phyloP scores from a whole-genome alignment of 305 asterid species.

The Fraxinus albicans region DNA sequence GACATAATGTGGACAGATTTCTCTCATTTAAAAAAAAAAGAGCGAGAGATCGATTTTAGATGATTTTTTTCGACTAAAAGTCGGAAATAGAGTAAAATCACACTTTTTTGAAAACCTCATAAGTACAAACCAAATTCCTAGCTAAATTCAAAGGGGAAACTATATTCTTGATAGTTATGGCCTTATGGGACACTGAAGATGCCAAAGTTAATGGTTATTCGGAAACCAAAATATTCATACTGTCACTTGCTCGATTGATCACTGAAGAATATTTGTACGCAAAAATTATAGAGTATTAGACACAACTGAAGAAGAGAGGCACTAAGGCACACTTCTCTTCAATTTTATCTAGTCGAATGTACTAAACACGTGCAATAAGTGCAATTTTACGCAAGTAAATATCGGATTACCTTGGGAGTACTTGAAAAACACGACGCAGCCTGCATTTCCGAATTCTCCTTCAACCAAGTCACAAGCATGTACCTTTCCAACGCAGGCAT shows the following conservation, averaged over 20 bases:
- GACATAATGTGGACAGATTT: neutral
- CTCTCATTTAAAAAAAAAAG: neutral
- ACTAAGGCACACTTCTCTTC: neutral
- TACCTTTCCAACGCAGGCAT: neutral
- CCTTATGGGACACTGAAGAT: neutral
- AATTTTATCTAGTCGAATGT: neutral
- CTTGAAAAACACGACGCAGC: neutral
- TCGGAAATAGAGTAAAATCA: neutral
- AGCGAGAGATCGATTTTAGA: neutral
- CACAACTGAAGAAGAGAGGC: neutral
- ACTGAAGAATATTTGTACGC: neutral
- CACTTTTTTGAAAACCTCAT: neutral
- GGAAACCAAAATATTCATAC: neutral
- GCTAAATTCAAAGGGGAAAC: too few species aligned
- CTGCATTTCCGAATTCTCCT: neutral
- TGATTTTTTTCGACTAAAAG: neutral
- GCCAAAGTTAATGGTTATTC: neutral
- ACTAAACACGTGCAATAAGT: neutral
- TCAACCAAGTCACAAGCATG: constrained; percentile 1
- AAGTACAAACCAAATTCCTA: neutral
- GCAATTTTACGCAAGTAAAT: neutral
- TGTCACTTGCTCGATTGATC: neutral
- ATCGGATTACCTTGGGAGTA: neutral
- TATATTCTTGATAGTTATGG: too few species aligned
- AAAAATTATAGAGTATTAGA: neutral